Evolutionary conservation across 106 monocot species (phyloP).

Genomic region (Dioscorea zingiberensis): DNA sequence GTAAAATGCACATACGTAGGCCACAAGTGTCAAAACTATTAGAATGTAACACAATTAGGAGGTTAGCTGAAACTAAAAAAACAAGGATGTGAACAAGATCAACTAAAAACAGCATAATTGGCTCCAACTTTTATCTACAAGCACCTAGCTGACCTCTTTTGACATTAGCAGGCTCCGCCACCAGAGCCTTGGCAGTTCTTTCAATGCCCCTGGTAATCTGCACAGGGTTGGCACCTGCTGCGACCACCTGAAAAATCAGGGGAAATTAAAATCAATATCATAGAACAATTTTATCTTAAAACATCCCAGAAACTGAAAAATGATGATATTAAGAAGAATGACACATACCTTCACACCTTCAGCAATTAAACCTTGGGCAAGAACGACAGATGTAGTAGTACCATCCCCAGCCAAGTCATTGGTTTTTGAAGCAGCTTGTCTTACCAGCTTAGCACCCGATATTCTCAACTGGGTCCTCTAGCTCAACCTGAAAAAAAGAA

Average conservation of each 20-base stretch:
- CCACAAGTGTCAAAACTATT: neutral
- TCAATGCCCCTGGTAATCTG: conserved; percentile 80
- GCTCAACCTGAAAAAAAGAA: conserved; percentile 17
- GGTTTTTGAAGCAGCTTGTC: conserved; percentile 96
- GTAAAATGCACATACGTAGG: neutral
- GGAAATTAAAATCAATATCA: too few relatives aligned
- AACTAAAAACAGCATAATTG: neutral
- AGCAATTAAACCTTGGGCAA: conserved; percentile 92
- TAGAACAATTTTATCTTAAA: too few relatives aligned
- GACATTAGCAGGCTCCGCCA: conserved; percentile 53
- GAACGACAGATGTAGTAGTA: conserved; percentile 92
- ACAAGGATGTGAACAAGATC: neutral
- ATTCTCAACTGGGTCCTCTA: conserved; percentile 96
- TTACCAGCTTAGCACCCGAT: conserved; percentile 94
- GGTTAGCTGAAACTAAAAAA: neutral
- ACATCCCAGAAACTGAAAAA: too few relatives aligned
- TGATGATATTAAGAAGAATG: too few relatives aligned
- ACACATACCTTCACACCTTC: conserved; percentile 79
- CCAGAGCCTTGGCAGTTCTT: conserved; percentile 60
- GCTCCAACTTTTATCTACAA: neutral
- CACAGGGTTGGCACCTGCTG: conserved; percentile 70
- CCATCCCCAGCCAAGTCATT: conserved; percentile 98
- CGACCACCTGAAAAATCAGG: conserved; percentile 26
- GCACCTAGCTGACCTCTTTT: conserved; percentile 44
- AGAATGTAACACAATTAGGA: neutral